Percentiles rank a stretch among this genome's conserved stretches.
These are phyloP conservation scores for Fusarium xylarioides DNA, from an alignment of 2,329 filamentous ascomycete species.

Conservation along the genomic window DNA sequence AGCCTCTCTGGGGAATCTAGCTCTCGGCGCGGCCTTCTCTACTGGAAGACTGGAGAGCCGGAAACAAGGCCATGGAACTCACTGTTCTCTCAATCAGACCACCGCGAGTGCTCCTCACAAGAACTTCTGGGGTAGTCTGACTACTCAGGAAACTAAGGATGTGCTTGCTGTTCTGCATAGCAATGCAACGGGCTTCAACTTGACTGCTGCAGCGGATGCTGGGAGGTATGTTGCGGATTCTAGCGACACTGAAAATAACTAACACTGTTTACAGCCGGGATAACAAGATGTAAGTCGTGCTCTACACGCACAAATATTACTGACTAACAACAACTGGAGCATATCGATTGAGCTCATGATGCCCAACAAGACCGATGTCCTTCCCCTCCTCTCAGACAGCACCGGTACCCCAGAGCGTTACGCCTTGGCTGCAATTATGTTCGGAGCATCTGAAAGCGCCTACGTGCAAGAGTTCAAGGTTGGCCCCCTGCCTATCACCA, in stretches of 20 bases:
- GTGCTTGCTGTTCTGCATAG: background rate
- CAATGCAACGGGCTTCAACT: background rate
- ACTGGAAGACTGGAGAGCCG: background rate
- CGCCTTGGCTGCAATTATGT: background rate
- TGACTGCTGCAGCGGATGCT: background rate
- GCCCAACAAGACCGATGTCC: background rate
- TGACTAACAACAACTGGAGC: fast-evolving
- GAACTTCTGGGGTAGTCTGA: slow-evolving; percentile 5
- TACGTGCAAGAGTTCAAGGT: slow-evolving; percentile 6
- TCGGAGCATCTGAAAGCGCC: background rate
- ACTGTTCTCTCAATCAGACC: background rate
- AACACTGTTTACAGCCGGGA: background rate
- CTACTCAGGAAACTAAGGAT: background rate
- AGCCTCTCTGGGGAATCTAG: background rate
- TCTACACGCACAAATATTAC: fast-evolving
- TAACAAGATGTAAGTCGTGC: background rate
- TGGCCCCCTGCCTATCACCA: background rate
- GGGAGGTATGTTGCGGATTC: background rate
- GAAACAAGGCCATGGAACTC: background rate
- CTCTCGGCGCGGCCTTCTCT: background rate
- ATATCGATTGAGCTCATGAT: slow-evolving; percentile 2
- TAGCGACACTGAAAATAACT: background rate
- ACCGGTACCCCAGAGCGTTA: background rate
- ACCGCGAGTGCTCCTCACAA: background rate
- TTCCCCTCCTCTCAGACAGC: background rate